These are phyloP conservation scores for Marchantia polymorpha DNA, from an alignment of 225 moss, liverwort and hornwort genomes.

Conservation along the genomic window DNA sequence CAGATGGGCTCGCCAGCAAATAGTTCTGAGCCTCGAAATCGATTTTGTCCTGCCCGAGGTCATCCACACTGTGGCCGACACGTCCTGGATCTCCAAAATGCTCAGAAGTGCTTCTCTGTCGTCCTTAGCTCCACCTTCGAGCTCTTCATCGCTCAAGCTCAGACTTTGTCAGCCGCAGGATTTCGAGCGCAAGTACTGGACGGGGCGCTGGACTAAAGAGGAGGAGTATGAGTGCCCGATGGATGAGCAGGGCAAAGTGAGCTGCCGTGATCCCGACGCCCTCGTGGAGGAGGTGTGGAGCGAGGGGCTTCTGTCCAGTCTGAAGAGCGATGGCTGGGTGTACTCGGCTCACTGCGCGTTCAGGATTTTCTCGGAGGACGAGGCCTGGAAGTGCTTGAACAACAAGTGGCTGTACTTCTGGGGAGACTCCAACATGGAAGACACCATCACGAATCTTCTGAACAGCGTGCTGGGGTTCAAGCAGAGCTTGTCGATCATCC, in stretches of 20 bases:
- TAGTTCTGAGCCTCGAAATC: conserved; percentile 30
- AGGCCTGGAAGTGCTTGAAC: conserved; percentile 49
- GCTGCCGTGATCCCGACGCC: conserved; percentile 30
- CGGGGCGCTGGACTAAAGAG: conserved; percentile 45
- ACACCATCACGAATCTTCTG: conserved; percentile 45
- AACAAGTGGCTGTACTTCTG: conserved; percentile 45
- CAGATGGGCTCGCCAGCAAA: conserved; percentile 26
- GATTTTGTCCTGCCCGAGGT: conserved; percentile 23
- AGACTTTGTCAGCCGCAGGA: conserved; percentile 33
- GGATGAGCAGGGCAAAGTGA: conserved; percentile 27
- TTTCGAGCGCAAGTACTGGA: conserved; percentile 43
- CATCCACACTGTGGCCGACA: neutral
- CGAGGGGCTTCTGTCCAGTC: conserved; percentile 30
- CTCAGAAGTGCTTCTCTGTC: neutral
- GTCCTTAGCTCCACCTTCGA: neutral
- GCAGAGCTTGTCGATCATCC: neutral
- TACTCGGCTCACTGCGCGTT: conserved; percentile 55
- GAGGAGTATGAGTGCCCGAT: conserved; percentile 28
- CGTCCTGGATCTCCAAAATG: neutral
- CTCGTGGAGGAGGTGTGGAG: conserved; percentile 41
- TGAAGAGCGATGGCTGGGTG: conserved; percentile 55
- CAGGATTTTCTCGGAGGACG: conserved; percentile 36
- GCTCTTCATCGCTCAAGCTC: neutral
- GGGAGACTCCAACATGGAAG: conserved; percentile 53
- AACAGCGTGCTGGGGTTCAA: conserved; percentile 44